Percentiles rank a stretch among this genome's conserved stretches.
Evolutionary conservation across 2,329 filamentous ascomycete species (phyloP).

Genomic region (Ciborinia camelliae): DNA sequence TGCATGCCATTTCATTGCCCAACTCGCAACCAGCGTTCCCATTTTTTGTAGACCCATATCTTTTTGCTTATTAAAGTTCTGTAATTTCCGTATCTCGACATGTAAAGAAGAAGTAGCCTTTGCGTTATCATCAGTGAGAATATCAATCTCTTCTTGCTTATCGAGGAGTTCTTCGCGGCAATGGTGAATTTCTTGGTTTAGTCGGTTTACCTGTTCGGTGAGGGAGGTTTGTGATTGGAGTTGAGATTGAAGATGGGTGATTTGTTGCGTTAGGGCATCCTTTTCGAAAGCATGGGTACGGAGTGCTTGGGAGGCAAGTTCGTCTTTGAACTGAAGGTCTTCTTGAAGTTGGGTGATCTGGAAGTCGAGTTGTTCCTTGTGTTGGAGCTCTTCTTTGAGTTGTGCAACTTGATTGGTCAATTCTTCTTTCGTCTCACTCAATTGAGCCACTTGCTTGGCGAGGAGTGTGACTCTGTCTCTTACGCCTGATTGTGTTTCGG

Average conservation of each 20-base stretch:
- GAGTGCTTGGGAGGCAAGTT: not conserved
- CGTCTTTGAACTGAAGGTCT: not conserved
- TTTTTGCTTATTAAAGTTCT: not conserved
- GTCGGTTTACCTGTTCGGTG: not conserved
- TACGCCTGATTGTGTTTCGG: no score
- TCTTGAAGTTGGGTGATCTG: not conserved
- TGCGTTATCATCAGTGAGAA: not conserved
- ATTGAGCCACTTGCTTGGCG: not conserved
- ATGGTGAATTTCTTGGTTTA: no score
- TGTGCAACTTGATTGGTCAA: not conserved
- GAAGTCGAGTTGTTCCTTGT: rapidly evolving
- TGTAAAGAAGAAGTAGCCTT: rapidly evolving
- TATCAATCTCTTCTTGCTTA: not conserved
- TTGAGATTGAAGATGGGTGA: not conserved
- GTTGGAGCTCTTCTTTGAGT: not conserved
- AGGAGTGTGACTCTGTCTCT: not conserved
- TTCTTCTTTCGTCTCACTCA: no score
- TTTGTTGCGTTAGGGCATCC: rapidly evolving
- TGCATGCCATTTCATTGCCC: not conserved
- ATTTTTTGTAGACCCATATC: not conserved
- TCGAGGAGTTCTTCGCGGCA: not conserved
- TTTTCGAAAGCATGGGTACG: not conserved
- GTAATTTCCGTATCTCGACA: not conserved
- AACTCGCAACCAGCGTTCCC: not conserved
- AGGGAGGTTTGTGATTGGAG: not conserved